Evolutionary conservation across 495 filamentous ascomycete species (phyloP).

Genomic region (Daldinia bambusicola): DNA sequence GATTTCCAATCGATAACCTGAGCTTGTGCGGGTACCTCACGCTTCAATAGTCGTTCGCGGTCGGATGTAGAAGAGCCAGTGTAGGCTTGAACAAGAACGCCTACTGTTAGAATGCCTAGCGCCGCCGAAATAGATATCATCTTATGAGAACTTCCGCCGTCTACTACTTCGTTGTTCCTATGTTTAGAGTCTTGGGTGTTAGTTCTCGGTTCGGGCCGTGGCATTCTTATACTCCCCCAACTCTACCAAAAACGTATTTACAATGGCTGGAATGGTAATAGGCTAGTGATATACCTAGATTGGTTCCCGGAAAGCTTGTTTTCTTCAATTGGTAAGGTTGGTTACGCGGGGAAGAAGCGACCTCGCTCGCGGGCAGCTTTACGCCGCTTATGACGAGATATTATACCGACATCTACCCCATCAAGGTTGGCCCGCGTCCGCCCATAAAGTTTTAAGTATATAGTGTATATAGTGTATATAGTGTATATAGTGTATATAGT

Average conservation of each 20-base stretch:
- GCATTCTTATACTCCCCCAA: conserved; percentile 18
- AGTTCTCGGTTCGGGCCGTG: conserved; percentile 2
- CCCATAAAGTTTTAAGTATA: not conserved
- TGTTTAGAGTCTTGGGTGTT: not conserved
- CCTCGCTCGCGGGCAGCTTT: not conserved
- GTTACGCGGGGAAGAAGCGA: conserved; percentile 21
- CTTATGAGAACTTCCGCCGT: conserved; percentile 15
- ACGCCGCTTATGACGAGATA: not conserved
- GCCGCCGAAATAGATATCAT: conserved; percentile 30
- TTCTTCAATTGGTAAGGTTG: conserved; percentile 9
- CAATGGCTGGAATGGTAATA: not conserved
- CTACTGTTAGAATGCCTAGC: conserved; percentile 21
- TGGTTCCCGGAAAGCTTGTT: conserved; percentile 6
- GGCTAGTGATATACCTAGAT: not conserved
- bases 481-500: no score
- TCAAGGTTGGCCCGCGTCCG: conserved; percentile 1
- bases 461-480: no score
- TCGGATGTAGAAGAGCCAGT: conserved; percentile 5
- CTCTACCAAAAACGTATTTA: not conserved
- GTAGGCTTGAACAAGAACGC: conserved; percentile 21
- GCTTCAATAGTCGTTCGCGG: conserved; percentile 19
- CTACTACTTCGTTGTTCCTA: not conserved
- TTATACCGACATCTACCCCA: not conserved
- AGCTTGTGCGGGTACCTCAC: conserved; percentile 53
- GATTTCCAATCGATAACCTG: conserved; percentile 57